A percentile compares a stretch with the other conserved stretches of the same genome.
Conservation (phyloP, 768 basidiomycete genomes). For the Tricholoma flavovirens region DNA sequence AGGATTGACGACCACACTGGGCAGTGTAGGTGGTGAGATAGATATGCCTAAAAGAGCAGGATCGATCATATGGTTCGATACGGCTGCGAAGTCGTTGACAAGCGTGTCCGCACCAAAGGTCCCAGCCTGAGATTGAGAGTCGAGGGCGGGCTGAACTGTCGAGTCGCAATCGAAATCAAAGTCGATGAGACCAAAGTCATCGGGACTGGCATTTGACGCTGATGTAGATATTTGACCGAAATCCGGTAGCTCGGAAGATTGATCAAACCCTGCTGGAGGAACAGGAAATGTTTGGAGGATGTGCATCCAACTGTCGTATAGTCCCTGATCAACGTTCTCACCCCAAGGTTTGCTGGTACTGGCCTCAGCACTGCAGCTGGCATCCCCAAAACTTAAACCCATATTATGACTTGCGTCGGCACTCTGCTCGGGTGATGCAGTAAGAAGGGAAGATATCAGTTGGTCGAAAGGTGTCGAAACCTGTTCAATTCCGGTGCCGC, state of each 20-base stretch:
- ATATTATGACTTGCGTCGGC: background rate
- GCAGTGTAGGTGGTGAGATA: conserved; percentile 4
- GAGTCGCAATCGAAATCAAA: conserved; percentile 12
- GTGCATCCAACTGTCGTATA: conserved; percentile 47
- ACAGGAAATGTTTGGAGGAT: conserved; percentile 42
- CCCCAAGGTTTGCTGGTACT: background rate
- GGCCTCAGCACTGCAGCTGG: conserved; percentile 5
- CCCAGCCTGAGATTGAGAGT: conserved; percentile 6
- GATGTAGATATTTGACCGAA: conserved; percentile 1
- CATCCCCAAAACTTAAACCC: background rate
- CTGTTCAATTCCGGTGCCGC: conserved; percentile 9
- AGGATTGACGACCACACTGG: conserved; percentile 1
- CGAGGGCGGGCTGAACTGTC: conserved; percentile 5
- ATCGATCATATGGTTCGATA: conserved; percentile 23
- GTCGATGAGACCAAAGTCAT: conserved; percentile 9
- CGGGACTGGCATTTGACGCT: conserved; percentile 1
- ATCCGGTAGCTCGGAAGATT: background rate
- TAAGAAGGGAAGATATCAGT: conserved; percentile 34
- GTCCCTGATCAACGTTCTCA: conserved; percentile 27
- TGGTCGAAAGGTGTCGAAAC: conserved; percentile 30
- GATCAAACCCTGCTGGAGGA: conserved; percentile 23
- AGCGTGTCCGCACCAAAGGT: background rate
- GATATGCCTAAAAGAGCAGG: conserved; percentile 28
- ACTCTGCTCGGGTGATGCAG: conserved; percentile 19
- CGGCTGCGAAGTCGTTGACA: background rate